Evolutionary conservation across 805 yeast genomes (phyloP), one percentile per base, ranked within the genome.

Genomic region (Suhomyces prunicola): DNA sequence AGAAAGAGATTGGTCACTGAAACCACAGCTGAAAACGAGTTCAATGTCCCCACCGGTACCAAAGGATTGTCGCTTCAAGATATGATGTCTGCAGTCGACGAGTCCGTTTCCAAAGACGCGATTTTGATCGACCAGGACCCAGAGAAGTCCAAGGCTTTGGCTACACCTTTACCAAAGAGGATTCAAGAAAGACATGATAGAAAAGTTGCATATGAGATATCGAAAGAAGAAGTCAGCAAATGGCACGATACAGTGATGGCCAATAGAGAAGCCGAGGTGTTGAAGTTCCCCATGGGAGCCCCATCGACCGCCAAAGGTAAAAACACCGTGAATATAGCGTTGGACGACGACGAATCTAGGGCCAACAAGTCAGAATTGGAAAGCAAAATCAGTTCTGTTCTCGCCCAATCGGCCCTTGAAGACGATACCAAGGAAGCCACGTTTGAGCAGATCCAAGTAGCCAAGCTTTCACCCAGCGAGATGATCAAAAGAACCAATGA

Each of bases 121-220:
- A 81, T 87, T 5, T 71, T 78, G 40, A 65, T 83, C 13, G 72
- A 84, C 22, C 68, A 66, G 44, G 70, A 70, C 4, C 71, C 70
- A 40, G 66, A 71, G 17, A 57, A 71, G 36, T 53, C 68, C 15
- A 76, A 77, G 56, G 78, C 93, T 1, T 71, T 90, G 47, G 81
- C 87, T 0, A 85, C 90, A 10, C 97, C 98, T 2, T 76, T 91
- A 51, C 97, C 97, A 1, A 82, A 84, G 61, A 83, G 96, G 59
- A 85, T 93, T 51, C 96, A 91, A 69, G 82, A 88, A 60, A 83
- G 94, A 65, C 81, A 87, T 59, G 97, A 92, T 60, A 81, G 98
- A 65, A 80, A 78, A 53, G 97, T 93, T 2, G 98, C 99, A 0
- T 92, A 88, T 67, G 96, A 89, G 53, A 81, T 94, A 33, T 84